A percentile compares a stretch with the other conserved stretches of the same genome.
phyloP scores from a whole-genome alignment of 2,329 filamentous ascomycete species.

The Aspergillus japonicus region DNA sequence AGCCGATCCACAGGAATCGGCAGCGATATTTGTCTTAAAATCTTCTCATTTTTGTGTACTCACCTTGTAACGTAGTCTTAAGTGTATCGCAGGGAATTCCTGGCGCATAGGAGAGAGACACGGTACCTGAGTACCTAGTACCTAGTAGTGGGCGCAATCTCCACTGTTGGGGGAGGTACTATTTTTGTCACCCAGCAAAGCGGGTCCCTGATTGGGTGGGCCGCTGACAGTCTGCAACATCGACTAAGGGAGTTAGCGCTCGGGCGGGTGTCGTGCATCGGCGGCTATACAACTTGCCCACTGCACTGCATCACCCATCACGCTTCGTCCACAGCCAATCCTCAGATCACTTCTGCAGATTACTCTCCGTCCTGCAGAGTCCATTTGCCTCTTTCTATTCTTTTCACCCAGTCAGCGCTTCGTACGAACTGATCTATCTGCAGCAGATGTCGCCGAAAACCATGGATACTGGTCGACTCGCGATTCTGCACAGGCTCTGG shows the following conservation, averaged over 20 bases:
- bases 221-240: slow-evolving; percentile 1
- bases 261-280: slow-evolving; percentile 14
- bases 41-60: neutral
- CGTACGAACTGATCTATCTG: neutral
- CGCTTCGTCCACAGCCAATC: slow-evolving; percentile 16
- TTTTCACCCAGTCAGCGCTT: slow-evolving; percentile 12
- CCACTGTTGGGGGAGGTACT: neutral
- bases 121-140: no score
- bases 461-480: slow-evolving; percentile 16
- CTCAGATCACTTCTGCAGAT: slow-evolving; percentile 2
- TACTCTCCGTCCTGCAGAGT: slow-evolving; percentile 12
- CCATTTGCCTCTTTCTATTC: neutral
- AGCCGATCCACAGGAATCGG: neutral
- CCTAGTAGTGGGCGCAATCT: no score
- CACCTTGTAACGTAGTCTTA: no score
- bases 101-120: neutral
- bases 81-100: no score
- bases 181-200: neutral
- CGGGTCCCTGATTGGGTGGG: slow-evolving; percentile 10
- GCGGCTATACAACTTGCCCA: slow-evolving; percentile 17
- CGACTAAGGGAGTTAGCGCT: neutral
- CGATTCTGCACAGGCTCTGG: slow-evolving; percentile 13
- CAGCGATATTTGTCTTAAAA: neutral
- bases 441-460: slow-evolving; percentile 8
- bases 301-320: neutral